Base-by-base conservation (phyloP, 768 basidiomycete species). In the Pisolithus albus region DNA sequence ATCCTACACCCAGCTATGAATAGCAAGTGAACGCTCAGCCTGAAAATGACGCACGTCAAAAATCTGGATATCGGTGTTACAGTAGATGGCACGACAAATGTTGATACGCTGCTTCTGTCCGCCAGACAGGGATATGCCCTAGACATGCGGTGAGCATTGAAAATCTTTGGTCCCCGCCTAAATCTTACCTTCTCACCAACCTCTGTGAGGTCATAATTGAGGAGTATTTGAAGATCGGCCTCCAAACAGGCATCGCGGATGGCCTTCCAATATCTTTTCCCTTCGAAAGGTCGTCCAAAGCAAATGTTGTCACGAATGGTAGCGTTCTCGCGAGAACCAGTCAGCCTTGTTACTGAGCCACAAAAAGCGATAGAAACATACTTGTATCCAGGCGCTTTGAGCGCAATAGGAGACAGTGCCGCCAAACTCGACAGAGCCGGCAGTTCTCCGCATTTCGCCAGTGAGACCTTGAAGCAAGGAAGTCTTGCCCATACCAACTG, bases 311-410 rank as follows among this genome's bases (percentile, higher is more conserved):
- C 91, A 47, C 90, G 77, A 32, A 94, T 80, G 0, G 92, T 94
- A 0, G 89, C 79, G 65, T 90, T 87, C 81, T 86, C 23, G 19
- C 30, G 44, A 40, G 7, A 56, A 34, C 24, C 2, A 0, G 47
- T 34, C 21, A 59, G 23, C 16, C 45, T 21, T 52, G 49, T 30
- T 19, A 10, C 0, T 8, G 26, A 8, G 21, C 44, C 10, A 19
- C 21, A 18, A 11, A 42, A 8, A 26, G 49, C 21, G 46, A 52
- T 30, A 18, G 2, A 15, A 26, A 52, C 53, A 55, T 52, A 79
- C 83, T 67, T 92, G 89, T 52, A 97, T 94, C 92, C 92, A 96
- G 10, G 92, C 86, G 41, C 76, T 83, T 63, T 97, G 93, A 15
- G 85, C 82, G 58, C 88, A 93, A 65, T 93, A 91, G 0, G 82